Percentiles rank a stretch among this genome's conserved stretches.
Conservation (phyloP, 2,329 filamentous ascomycete genomes). For the Hypoxylon sp. region DNA sequence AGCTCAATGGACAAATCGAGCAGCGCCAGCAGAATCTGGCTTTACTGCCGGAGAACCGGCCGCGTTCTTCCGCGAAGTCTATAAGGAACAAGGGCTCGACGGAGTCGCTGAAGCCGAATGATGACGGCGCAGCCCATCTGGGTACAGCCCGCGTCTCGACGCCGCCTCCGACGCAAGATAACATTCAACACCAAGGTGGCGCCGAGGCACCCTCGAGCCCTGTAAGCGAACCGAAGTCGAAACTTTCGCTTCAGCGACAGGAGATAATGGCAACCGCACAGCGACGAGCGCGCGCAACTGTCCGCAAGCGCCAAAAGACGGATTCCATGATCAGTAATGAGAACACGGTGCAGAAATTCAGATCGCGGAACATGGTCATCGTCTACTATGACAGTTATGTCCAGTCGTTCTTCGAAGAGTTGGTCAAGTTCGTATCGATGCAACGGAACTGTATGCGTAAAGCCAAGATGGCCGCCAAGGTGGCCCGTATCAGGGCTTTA, state of each 20-base stretch:
- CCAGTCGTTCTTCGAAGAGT: conserved; percentile 82
- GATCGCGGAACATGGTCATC: conserved; percentile 80
- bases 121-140: conserved; percentile 54
- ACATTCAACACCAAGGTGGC: conserved; percentile 35
- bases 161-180: conserved; percentile 38
- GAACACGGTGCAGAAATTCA: conserved; percentile 66
- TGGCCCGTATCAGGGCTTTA: conserved; percentile 72
- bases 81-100: conserved; percentile 66
- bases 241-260: conserved; percentile 55
- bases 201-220: conserved; percentile 49
- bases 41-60: conserved; percentile 54
- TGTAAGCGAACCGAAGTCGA: conserved; percentile 54
- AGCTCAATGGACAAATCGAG: conserved; percentile 71
- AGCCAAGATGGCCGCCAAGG: conserved; percentile 84
- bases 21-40: conserved; percentile 72
- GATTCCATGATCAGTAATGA: conserved; percentile 66
- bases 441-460: conserved; percentile 88
- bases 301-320: conserved; percentile 64
- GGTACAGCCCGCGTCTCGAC: conserved; percentile 26
- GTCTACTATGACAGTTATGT: conserved; percentile 94
- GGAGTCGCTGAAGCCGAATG: conserved; percentile 64
- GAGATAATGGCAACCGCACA: conserved; percentile 61
- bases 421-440: conserved; percentile 84
- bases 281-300: conserved; percentile 60
- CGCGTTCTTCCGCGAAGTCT: conserved; percentile 56